These are phyloP conservation scores for Gentiana macrophylla DNA, from an alignment of 257 asterid genomes.

Conservation along the genomic window DNA sequence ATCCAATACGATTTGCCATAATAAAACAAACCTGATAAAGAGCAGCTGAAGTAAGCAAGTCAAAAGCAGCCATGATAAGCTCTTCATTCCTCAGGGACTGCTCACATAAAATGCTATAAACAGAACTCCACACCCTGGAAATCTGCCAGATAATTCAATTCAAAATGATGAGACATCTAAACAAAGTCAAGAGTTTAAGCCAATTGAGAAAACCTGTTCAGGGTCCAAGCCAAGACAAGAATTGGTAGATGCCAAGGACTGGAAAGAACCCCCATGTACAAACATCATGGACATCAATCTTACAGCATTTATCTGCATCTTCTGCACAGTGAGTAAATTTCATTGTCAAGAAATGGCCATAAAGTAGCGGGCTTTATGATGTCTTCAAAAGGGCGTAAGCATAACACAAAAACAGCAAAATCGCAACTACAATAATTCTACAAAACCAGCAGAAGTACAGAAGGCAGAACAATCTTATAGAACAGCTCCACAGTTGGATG, in stretches of 20 bases:
- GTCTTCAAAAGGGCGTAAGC: neutral
- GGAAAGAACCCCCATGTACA: conserved; percentile 36
- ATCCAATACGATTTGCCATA: too few species aligned
- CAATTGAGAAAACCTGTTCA: conserved; percentile 52
- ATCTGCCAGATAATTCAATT: conserved; percentile 39
- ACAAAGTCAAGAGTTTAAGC: conserved; percentile 1
- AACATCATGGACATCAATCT: conserved; percentile 65
- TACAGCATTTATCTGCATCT: conserved; percentile 63
- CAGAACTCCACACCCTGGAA: conserved; percentile 42
- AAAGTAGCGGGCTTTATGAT: neutral
- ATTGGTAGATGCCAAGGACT: conserved; percentile 36
- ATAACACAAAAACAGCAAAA: neutral
- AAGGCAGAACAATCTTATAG: neutral
- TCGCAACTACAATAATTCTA: neutral
- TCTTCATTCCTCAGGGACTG: conserved; percentile 53
- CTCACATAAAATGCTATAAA: conserved; percentile 48
- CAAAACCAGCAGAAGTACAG: neutral
- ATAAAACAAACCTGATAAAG: conserved; percentile 46
- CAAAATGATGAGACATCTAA: conserved; percentile 1
- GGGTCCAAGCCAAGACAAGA: conserved; percentile 73
- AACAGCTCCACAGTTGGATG: too few species aligned
- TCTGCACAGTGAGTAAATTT: conserved; percentile 33
- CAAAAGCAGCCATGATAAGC: conserved; percentile 44
- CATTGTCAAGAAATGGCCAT: neutral
- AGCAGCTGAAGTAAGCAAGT: conserved; percentile 69